These are phyloP conservation scores for Tolypocladium capitatum DNA, from an alignment of 2,329 filamentous ascomycete species.

Conservation along the genomic window DNA sequence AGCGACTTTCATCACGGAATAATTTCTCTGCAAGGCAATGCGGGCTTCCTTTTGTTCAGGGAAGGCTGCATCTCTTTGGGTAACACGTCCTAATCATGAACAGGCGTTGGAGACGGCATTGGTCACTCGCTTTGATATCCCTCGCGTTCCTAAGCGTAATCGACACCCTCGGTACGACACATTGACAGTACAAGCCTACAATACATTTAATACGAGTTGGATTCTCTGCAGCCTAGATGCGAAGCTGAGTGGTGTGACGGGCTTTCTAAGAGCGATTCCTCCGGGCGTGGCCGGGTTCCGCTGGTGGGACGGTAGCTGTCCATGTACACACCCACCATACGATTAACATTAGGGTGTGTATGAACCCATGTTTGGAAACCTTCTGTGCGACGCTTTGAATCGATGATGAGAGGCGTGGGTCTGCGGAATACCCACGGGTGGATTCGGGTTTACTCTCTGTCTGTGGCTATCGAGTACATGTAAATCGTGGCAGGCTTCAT, in stretches of 20 bases:
- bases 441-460: background rate
- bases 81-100: conserved; percentile 6
- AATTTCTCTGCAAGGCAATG: conserved; percentile 3
- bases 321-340: background rate
- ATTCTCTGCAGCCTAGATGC: background rate
- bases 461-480: background rate
- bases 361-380: background rate
- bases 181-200: background rate
- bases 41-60: background rate
- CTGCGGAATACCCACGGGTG: no score
- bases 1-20: conserved; percentile 85
- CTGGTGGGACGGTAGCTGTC: background rate
- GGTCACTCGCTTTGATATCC: conserved; percentile 11
- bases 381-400: background rate
- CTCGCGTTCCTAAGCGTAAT: conserved; percentile 4
- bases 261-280: background rate
- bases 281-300: background rate
- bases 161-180: background rate
- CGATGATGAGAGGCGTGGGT: no score
- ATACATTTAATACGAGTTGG: background rate
- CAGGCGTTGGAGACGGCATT: conserved; percentile 13
- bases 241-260: background rate
- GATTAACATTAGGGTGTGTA: background rate
- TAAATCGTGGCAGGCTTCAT: background rate
- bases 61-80: conserved; percentile 6